A percentile compares a stretch with the other conserved stretches of the same genome.
These are phyloP conservation scores for Russula foetens DNA, from an alignment of 768 basidiomycete species.

Conservation along the genomic window DNA sequence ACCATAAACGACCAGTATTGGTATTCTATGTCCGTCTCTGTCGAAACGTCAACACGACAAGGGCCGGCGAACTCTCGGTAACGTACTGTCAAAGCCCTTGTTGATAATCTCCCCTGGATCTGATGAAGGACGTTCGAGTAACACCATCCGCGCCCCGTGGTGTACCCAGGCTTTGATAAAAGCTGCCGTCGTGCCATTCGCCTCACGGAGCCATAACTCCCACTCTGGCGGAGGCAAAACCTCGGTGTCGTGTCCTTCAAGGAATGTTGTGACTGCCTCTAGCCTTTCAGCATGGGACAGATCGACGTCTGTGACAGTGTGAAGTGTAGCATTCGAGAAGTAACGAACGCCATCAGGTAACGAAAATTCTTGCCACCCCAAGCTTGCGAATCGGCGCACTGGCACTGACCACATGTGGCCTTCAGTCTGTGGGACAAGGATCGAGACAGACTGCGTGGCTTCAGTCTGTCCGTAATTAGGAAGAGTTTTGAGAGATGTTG, in stretches of 20 bases:
- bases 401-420: conserved; percentile 20
- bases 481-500: conserved; percentile 22
- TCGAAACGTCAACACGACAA: not conserved
- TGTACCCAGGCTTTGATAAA: conserved; percentile 53
- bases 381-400: conserved; percentile 30
- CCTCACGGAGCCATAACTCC: conserved; percentile 59
- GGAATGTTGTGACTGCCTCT: conserved; percentile 39
- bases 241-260: conserved; percentile 29
- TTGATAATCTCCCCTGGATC: conserved; percentile 20
- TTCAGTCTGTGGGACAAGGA: conserved; percentile 20
- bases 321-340: conserved; percentile 55
- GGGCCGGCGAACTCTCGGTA: not conserved
- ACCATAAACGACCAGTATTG: conserved; percentile 80
- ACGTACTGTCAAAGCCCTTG: conserved; percentile 37
- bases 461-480: conserved; percentile 20
- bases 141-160: conserved; percentile 49
- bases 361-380: conserved; percentile 69
- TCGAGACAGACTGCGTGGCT: conserved; percentile 8
- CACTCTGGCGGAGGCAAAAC: conserved; percentile 33
- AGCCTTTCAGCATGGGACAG: conserved; percentile 46
- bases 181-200: conserved; percentile 26
- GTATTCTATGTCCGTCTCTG: conserved; percentile 69
- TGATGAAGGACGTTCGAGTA: conserved; percentile 35
- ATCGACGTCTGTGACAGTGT: conserved; percentile 64
- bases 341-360: conserved; percentile 70